A percentile compares a stretch with the other conserved stretches of the same genome.
These are phyloP conservation scores for Angophora floribunda DNA, from an alignment of 345 rosid species.

Conservation along the genomic window DNA sequence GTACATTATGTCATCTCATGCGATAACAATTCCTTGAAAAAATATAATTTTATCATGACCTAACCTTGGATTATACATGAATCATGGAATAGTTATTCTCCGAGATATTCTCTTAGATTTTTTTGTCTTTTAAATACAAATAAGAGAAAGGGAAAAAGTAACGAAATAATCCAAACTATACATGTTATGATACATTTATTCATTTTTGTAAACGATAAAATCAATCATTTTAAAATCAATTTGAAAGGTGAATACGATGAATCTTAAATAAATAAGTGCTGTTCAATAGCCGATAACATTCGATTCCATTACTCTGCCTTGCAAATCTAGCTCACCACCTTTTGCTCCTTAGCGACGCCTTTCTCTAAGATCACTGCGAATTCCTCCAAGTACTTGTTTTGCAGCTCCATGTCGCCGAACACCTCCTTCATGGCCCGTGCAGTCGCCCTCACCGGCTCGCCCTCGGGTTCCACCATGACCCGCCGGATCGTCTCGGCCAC, in stretches of 20 bases:
- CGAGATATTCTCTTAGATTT: not conserved
- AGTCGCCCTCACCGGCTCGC: not conserved
- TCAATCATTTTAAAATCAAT: not conserved
- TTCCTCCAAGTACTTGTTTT: not conserved
- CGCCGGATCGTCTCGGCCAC: slow-evolving; percentile 1
- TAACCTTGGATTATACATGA: not conserved
- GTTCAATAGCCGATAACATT: too few relatives aligned
- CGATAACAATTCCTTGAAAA: too few relatives aligned
- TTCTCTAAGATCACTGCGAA: not conserved
- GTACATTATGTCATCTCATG: not conserved
- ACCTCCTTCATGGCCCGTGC: slow-evolving; percentile 6
- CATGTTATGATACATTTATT: too few relatives aligned
- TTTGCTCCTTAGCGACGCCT: not conserved
- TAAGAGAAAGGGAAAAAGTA: not conserved
- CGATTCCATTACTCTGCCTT: not conserved
- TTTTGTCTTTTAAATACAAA: not conserved
- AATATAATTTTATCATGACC: not conserved
- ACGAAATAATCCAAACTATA: too few relatives aligned
- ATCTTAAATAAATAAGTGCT: not conserved
- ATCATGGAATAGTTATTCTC: not conserved
- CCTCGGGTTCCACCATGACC: slow-evolving; percentile 2
- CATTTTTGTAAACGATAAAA: accelerated
- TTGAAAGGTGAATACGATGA: not conserved
- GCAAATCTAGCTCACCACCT: not conserved
- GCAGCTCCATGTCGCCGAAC: not conserved